phyloP scores from a whole-genome alignment of 75 land plant genomes.

The Larix kaempferi region DNA sequence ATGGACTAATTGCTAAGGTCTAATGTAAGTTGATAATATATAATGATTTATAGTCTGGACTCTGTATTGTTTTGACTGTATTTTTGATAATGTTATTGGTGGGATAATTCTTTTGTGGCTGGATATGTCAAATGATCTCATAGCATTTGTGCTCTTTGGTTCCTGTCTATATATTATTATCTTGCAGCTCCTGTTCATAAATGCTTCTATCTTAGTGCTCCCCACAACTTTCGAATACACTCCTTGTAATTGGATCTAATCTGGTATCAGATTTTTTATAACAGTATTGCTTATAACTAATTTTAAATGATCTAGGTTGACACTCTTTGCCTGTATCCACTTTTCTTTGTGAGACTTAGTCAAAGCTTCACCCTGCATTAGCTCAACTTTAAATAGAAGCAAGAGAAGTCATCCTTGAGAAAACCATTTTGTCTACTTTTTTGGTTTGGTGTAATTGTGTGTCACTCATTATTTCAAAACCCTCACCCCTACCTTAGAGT shows the following conservation, averaged over 20 bases:
- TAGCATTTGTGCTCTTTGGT: background rate
- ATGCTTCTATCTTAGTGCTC: background rate
- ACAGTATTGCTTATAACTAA: background rate
- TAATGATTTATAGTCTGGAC: background rate
- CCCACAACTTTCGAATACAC: background rate
- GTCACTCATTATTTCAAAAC: background rate
- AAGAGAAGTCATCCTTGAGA: background rate
- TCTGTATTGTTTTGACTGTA: background rate
- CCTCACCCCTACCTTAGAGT: background rate
- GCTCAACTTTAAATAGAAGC: no score
- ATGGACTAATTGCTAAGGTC: background rate
- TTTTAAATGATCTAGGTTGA: background rate
- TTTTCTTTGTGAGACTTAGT: background rate
- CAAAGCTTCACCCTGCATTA: no score
- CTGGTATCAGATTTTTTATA: background rate
- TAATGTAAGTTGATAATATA: background rate
- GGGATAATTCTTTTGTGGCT: background rate
- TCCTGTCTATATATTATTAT: background rate
- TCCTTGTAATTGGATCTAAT: background rate
- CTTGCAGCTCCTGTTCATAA: background rate
- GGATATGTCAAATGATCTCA: background rate
- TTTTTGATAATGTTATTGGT: background rate
- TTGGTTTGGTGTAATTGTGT: background rate
- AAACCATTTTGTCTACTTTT: background rate
- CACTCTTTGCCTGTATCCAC: background rate